These are phyloP conservation scores for Diaporthe nobilis DNA, from an alignment of 2,329 filamentous ascomycete genomes.

Conservation along the genomic window DNA sequence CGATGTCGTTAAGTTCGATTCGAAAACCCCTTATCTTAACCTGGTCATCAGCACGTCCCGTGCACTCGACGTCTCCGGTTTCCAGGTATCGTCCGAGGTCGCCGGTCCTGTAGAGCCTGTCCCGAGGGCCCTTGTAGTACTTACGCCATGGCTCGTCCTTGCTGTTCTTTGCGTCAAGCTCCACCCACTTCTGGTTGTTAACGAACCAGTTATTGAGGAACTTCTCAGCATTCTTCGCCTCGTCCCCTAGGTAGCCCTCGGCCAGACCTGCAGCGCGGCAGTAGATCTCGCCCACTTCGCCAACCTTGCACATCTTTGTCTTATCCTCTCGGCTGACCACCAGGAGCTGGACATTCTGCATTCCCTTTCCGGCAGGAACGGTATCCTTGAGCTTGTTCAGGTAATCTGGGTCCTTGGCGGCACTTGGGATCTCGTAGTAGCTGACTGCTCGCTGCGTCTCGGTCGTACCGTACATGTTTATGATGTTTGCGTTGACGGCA, in stretches of 20 bases:
- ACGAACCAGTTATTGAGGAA: slow-evolving; percentile 92
- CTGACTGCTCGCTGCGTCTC: slow-evolving; percentile 87
- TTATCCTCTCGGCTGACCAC: slow-evolving; percentile 80
- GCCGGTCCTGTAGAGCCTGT: slow-evolving; percentile 89
- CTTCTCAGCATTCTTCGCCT: slow-evolving; percentile 73
- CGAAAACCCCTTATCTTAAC: slow-evolving; percentile 97
- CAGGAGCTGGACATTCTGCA: slow-evolving; percentile 89
- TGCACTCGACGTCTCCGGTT: slow-evolving; percentile 79
- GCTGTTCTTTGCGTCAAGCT: slow-evolving; percentile 70
- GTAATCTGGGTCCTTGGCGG: slow-evolving; percentile 69
- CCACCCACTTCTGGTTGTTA: slow-evolving; percentile 77
- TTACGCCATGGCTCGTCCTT: slow-evolving; percentile 80
- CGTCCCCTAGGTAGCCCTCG: slow-evolving; percentile 69
- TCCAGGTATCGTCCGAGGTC: slow-evolving; percentile 85
- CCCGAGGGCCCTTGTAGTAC: slow-evolving; percentile 85
- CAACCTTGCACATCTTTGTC: slow-evolving; percentile 80
- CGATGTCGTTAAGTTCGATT: slow-evolving; percentile 95
- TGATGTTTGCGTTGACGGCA: slow-evolving; percentile 80
- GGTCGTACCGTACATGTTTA: slow-evolving; percentile 92
- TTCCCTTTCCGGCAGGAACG: slow-evolving; percentile 87
- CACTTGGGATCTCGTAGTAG: slow-evolving; percentile 83
- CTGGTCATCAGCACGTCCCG: slow-evolving; percentile 87
- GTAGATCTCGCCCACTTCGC: slow-evolving; percentile 88
- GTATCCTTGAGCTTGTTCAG: slow-evolving; percentile 71
- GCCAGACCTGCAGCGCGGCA: slow-evolving; percentile 87